These are phyloP conservation scores for Haplosporangium gracile DNA, from an alignment of 192 early-diverging fungal species.

Conservation along the genomic window DNA sequence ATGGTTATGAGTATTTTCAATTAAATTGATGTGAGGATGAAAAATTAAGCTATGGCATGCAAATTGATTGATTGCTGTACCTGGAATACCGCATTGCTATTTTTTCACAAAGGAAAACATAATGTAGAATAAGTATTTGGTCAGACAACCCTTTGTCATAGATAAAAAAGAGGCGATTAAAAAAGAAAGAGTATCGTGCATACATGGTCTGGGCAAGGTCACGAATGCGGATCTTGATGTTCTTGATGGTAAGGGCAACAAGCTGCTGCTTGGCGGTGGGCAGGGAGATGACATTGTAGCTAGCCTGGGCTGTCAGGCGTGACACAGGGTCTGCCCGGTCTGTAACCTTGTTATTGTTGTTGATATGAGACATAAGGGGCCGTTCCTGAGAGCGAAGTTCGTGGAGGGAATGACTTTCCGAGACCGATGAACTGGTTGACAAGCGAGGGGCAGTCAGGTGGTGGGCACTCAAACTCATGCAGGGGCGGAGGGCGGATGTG, in stretches of 20 bases:
- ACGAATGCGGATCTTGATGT: constrained; percentile 38
- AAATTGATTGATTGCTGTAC: constrained; percentile 1
- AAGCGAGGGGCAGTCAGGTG: constrained; percentile 1
- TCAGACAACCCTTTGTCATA: neutral
- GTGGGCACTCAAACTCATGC: constrained; percentile 2
- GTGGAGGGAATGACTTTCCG: constrained; percentile 30
- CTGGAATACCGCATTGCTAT: constrained; percentile 49
- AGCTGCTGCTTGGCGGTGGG: constrained; percentile 45
- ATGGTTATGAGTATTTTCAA: neutral
- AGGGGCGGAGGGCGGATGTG: neutral
- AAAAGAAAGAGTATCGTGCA: neutral
- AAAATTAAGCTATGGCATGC: neutral
- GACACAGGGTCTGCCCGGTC: neutral
- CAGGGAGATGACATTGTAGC: constrained; percentile 39
- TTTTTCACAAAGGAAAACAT: neutral
- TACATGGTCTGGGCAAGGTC: constrained; percentile 51
- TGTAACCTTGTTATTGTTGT: neutral
- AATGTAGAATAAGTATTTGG: neutral
- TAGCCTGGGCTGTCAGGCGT: constrained; percentile 40
- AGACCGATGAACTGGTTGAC: constrained; percentile 19
- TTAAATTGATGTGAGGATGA: neutral
- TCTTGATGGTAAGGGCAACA: constrained; percentile 49
- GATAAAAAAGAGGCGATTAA: neutral
- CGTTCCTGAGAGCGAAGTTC: constrained; percentile 6
- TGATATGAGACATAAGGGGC: constrained; percentile 26